Evolutionary conservation across 2,329 filamentous ascomycete species (phyloP).

Genomic region (Pseudogymnoascus sp.): DNA sequence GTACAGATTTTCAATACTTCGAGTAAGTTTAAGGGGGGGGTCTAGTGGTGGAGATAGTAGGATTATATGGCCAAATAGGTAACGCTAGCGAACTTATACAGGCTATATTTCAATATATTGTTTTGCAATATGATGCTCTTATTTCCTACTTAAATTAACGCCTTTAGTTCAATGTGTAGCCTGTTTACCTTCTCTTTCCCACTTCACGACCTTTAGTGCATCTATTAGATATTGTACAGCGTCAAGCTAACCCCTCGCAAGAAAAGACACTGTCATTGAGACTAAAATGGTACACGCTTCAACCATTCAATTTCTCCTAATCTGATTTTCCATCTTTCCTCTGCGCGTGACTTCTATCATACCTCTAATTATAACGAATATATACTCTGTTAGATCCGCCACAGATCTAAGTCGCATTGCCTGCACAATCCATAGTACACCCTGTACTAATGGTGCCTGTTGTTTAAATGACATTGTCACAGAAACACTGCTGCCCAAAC

Average conservation of each 20-base stretch:
- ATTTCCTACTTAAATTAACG: no score
- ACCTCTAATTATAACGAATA: not conserved
- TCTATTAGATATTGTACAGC: no score
- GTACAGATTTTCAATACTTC: not conserved
- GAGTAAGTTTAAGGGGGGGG: not conserved
- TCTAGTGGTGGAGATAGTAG: not conserved
- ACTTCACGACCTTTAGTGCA: no score
- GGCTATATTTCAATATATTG: no score
- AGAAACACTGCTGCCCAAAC: not conserved
- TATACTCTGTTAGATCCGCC: slow-evolving; percentile 12
- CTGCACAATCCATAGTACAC: slow-evolving; percentile 19
- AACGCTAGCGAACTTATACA: not conserved
- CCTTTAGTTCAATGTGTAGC: no score
- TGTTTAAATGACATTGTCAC: no score
- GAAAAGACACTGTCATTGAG: no score
- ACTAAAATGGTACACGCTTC: no score
- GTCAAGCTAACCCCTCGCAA: no score
- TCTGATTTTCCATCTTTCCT: not conserved
- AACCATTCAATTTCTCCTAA: not conserved
- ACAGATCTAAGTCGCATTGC: slow-evolving; percentile 17
- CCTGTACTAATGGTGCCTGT: not conserved
- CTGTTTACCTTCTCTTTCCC: no score
- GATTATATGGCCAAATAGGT: not conserved
- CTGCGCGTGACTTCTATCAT: not conserved
- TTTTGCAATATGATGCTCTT: no score